Conservation (phyloP, 352 stramenopile genomes). For the Phytophthora pisi region DNA sequence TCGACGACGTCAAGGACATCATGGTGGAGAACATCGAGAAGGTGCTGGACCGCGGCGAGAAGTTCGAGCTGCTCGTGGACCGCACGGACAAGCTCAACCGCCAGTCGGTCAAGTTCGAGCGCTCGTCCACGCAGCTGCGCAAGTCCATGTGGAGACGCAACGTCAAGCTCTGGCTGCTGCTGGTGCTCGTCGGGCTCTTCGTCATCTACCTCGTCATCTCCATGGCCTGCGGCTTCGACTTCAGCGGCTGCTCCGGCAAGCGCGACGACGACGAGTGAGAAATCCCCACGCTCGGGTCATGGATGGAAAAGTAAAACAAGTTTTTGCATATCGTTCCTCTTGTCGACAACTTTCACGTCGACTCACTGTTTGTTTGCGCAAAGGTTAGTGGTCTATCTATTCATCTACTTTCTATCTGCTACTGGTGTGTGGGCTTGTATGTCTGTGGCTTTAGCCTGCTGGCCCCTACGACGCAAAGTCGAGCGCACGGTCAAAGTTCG, state of each 20-base stretch:
- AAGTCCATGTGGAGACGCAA: constrained; percentile 89
- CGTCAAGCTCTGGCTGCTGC: constrained; percentile 86
- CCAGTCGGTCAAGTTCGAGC: constrained; percentile 97
- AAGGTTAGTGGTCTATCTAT: constrained; percentile 31
- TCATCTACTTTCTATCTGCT: constrained; percentile 31
- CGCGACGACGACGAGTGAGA: constrained; percentile 27
- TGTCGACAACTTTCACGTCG: no score
- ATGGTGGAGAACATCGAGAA: constrained; percentile 99
- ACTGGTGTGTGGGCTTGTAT: neutral
- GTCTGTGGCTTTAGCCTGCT: neutral
- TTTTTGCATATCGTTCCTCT: no score
- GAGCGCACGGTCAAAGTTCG: constrained; percentile 75
- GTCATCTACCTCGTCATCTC: constrained; percentile 88
- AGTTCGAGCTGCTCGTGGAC: constrained; percentile 96
- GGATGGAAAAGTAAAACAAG: no score
- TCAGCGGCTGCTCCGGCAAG: constrained; percentile 79
- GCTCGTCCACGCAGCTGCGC: constrained; percentile 89
- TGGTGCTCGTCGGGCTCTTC: constrained; percentile 79
- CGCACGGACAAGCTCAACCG: constrained; percentile 96
- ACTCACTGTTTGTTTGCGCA: constrained; percentile 4
- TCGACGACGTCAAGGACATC: constrained; percentile 98
- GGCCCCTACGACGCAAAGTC: constrained; percentile 60
- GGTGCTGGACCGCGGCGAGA: constrained; percentile 98
- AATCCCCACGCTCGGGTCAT: no score
- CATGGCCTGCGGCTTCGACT: constrained; percentile 87